Percentiles rank a stretch among this genome's conserved stretches.
Evolutionary conservation across 2,329 filamentous ascomycete species (phyloP).

Genomic region (Penicillium hesseltinei): DNA sequence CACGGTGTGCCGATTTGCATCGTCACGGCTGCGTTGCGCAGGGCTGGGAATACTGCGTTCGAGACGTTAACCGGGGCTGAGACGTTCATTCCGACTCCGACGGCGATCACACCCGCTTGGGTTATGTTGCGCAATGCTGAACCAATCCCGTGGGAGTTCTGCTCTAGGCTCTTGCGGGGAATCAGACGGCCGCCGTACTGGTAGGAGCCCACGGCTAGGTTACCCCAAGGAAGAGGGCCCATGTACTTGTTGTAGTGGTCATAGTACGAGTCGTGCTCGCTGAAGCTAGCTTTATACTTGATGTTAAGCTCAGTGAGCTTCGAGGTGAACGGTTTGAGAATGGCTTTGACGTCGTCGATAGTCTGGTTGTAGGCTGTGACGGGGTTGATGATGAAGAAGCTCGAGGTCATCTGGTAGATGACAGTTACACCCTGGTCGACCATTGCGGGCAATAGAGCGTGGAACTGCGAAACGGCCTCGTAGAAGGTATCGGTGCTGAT

Average conservation of each 20-base stretch:
- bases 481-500: slow-evolving; percentile 51
- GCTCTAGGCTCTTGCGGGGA: slow-evolving; percentile 33
- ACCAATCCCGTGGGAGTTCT: slow-evolving; percentile 31
- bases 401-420: slow-evolving; percentile 52
- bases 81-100: slow-evolving; percentile 42
- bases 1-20: slow-evolving; percentile 36
- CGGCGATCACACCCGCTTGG: slow-evolving; percentile 34
- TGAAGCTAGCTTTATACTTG: slow-evolving; percentile 30
- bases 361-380: slow-evolving; percentile 52
- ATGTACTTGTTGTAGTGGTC: slow-evolving; percentile 36
- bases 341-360: slow-evolving; percentile 43
- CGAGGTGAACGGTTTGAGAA: slow-evolving; percentile 47
- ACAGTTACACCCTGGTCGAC: slow-evolving; percentile 52
- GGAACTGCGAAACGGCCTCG: slow-evolving; percentile 49
- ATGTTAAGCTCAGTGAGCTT: slow-evolving; percentile 41
- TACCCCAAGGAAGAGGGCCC: slow-evolving; percentile 30
- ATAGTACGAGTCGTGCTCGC: slow-evolving; percentile 34
- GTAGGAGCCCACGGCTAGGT: slow-evolving; percentile 26
- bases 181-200: slow-evolving; percentile 38
- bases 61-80: slow-evolving; percentile 35
- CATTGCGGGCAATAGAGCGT: slow-evolving; percentile 52
- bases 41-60: slow-evolving; percentile 43
- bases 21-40: slow-evolving; percentile 40
- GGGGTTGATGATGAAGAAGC: slow-evolving; percentile 48
- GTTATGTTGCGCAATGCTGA: slow-evolving; percentile 36